Conservation (phyloP, 305 asterid species). For the Fraxinus platypoda region DNA sequence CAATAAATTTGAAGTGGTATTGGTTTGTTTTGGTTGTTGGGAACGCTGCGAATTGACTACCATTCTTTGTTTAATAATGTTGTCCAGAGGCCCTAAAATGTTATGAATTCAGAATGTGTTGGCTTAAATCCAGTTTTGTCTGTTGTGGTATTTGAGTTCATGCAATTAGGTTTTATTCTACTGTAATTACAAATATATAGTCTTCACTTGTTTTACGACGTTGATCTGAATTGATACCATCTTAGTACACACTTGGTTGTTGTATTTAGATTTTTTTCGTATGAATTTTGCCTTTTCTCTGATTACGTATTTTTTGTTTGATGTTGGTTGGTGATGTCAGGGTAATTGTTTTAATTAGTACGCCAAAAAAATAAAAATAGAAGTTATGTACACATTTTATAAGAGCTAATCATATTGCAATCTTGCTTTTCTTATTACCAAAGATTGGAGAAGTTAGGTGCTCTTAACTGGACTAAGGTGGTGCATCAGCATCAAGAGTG, state of each 20-base stretch:
- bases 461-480: conserved; percentile 51
- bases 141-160: not conserved
- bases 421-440: conserved; percentile 15
- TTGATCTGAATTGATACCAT: not conserved
- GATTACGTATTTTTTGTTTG: not conserved
- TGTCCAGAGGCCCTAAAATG: not conserved
- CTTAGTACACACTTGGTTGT: not conserved
- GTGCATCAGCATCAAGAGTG: conserved; percentile 56
- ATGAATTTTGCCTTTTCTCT: not conserved
- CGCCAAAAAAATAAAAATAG: not conserved
- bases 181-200: not conserved
- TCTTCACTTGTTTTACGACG: not conserved
- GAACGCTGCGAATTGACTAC: not conserved
- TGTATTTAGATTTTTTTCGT: not conserved
- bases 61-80: not conserved
- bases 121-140: not conserved
- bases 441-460: conserved; percentile 62
- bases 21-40: not conserved
- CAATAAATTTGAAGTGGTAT: not conserved
- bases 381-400: not conserved
- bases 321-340: not conserved
- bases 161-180: not conserved
- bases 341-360: not conserved
- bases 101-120: too few relatives aligned
- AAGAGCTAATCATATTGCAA: not conserved